Base-by-base conservation (phyloP, 805 yeast species). In the Schwanniomyces vanrijiae region DNA sequence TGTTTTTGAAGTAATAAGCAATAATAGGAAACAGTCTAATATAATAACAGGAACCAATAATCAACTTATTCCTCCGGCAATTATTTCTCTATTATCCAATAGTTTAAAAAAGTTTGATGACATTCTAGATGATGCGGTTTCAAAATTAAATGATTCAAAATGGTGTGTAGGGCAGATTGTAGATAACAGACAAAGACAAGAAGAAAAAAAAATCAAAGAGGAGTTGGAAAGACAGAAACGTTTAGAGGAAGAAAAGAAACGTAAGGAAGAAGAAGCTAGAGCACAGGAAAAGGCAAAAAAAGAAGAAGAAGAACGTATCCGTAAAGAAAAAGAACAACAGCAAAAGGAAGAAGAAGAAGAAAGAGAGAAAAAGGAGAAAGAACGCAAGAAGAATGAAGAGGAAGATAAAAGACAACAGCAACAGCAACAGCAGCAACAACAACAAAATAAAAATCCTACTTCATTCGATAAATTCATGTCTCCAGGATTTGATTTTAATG, bases 121-220 rank as follows among this genome's bases (percentile, higher is more conserved):
- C 45, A 62, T 71, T 25, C 59, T 73, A n/a, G 78, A 73, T 51
- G 77, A 73, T 6, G 68, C 76, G 2, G 59, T 66, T 9, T 49
- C 62, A 44, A 71, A 71, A 51, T 67, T 73, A 50, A 72, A 71
- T 52, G 77, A 73, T 43, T 70, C 75, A 2, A 57, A 61, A 33
- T 73, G 78, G 78, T 73, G 77, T 46, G 58, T 73, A 4, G 76
- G 65, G 46, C 71, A 66, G 48, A 72, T 73, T 43, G 55, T 72
- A 26, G 75, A 73, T 52, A 71, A 62, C 55, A 68, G 64, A 52
- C 75, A 70, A 53, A 61, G 63, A 38, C 75, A 71, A 50, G 75
- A 71, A 50, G 75, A 71, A 52, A 45, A 65, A 53, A 69, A 67
- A 54, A 39, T 66, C 19, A 65, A 65, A 51, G 71, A 66, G 47